Evolutionary conservation across 2,329 filamentous ascomycete species (phyloP).

Genomic region (Penicillium sp.): DNA sequence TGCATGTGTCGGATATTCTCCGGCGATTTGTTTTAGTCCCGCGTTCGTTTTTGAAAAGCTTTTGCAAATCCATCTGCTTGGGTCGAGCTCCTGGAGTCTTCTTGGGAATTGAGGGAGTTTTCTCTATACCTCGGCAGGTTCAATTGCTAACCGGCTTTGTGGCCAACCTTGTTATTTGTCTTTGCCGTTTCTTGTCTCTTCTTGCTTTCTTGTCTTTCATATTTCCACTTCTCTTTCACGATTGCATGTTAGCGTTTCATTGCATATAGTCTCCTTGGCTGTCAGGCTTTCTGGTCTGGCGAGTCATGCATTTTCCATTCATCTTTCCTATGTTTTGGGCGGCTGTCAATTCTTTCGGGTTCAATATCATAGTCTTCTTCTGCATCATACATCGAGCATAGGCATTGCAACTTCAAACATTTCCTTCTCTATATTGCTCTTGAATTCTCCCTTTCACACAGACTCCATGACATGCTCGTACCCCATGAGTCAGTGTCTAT

Average conservation of each 20-base stretch:
- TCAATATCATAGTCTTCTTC: neutral
- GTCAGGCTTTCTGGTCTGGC: neutral
- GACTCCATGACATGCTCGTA: neutral
- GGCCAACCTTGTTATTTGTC: neutral
- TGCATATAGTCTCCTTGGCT: conserved; percentile 8
- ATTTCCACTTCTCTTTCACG: conserved; percentile 3
- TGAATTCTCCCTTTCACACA: neutral
- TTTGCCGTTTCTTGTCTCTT: neutral
- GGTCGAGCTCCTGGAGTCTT: neutral
- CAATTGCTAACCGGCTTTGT: neutral
- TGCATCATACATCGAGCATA: conserved; percentile 3
- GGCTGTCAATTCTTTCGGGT: conserved; percentile 4
- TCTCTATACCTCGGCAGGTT: neutral
- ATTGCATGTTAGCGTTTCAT: conserved; percentile 7
- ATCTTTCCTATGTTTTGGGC: neutral
- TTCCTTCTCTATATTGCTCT: neutral
- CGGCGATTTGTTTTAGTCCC: neutral
- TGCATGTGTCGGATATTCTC: neutral
- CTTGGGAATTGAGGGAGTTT: neutral
- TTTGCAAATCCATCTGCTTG: neutral
- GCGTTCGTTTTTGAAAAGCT: neutral
- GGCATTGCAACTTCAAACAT: neutral
- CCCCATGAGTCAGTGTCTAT: neutral
- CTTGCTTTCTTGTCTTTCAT: neutral
- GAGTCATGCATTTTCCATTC: neutral